Base-by-base conservation (phyloP, 2,329 filamentous ascomycete genomes). In the Tolypocladium guangdongense region DNA sequence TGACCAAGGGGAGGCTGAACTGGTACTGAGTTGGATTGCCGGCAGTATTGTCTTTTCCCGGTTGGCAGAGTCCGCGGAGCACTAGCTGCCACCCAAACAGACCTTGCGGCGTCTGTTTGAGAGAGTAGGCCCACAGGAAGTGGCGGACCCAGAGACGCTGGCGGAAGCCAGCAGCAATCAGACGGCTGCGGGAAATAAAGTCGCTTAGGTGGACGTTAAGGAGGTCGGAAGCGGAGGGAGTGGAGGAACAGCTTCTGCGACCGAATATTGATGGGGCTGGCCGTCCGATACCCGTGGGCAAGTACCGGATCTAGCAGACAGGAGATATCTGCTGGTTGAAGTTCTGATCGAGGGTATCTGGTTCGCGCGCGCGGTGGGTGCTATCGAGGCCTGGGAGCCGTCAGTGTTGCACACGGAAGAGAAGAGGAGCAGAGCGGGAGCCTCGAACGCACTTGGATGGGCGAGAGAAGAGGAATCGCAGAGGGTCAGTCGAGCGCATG, bases 21-120 rank as follows among this genome's bases (percentile, higher is more conserved):
- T 2, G 43, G 10, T 47, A 18, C 41, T 30, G 41, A 3, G 22
- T 30, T 45, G 43, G 27, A 12, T 18, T 33, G 27, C 20, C 11
- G 49, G 37, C n/a, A 32, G 30, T 4, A 20, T 11, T 5, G 24
- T 43, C 43, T 66, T 64, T 63, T 66, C 64, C 64, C 63, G 58
- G 56, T 58, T 64, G 64, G 68, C 68, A 72, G 73, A 77, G 78
- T 82, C 81, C 80, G 85, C 87, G 87, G 87, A 93, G 90, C 90
- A 88, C 90, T 90, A 87, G 90, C 90, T 95, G 84, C 88, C 84
- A 81, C 89, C 83, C 89, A 95, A 90, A 92, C 88, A 89, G 91
- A 91, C 87, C 82, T 86, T 90, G 87, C 83, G 83, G 86, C 80
- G 87, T 88, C 80, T 88, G 90, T 81, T 84, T 88, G 88, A 91